Conservation (phyloP, 1,284 basidiomycete species). For the Takashimella tepidaria region DNA sequence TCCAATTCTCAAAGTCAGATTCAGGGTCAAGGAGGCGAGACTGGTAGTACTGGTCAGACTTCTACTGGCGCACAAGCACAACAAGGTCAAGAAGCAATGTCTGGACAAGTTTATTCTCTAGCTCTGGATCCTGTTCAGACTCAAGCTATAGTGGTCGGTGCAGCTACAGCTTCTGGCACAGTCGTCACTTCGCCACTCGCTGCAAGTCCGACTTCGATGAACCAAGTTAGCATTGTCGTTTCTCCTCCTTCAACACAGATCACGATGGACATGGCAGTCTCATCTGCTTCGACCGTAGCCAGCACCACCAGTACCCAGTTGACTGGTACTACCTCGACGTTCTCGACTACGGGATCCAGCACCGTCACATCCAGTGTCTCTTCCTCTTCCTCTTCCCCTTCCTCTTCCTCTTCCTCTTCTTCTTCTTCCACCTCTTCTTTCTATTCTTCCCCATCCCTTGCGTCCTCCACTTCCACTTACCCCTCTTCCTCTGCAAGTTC, state of each 20-base stretch:
- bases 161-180: background rate
- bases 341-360: background rate
- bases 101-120: too few relatives aligned
- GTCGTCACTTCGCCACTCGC: background rate
- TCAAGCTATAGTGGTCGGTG: background rate
- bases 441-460: background rate
- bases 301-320: background rate
- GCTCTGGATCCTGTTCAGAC: background rate
- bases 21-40: background rate
- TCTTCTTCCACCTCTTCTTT: background rate
- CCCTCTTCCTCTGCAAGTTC: slow-evolving; percentile 5
- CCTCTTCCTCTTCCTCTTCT: slow-evolving; percentile 5
- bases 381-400: background rate
- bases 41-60: slow-evolving; percentile 1
- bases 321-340: background rate
- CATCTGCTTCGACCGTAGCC: background rate
- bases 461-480: slow-evolving; percentile 4
- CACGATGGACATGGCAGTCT: background rate
- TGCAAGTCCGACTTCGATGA: background rate
- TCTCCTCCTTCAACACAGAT: too few relatives aligned
- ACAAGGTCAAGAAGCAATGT: background rate
- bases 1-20: background rate
- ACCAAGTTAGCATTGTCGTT: too few relatives aligned
- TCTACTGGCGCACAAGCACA: background rate
- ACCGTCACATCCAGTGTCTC: background rate